Percentiles rank a stretch among this genome's conserved stretches.
phyloP scores from a whole-genome alignment of 2,329 filamentous ascomycete genomes.

The Beauveria scarabaeidicola region DNA sequence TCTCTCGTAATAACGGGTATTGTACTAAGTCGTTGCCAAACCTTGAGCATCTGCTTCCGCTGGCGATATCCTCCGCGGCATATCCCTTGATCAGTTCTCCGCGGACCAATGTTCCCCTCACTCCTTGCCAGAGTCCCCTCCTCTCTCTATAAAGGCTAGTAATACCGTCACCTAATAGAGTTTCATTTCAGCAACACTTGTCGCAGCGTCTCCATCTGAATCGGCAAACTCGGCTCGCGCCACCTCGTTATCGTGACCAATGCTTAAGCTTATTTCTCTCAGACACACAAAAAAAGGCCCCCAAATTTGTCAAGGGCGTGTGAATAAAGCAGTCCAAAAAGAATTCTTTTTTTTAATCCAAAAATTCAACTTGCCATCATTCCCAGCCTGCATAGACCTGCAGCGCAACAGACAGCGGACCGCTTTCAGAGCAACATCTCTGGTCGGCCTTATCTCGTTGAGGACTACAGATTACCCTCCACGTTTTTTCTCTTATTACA shows the following conservation, averaged over 20 bases:
- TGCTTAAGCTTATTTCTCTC: conserved; percentile 11
- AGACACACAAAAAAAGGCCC: background rate
- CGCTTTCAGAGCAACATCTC: conserved; percentile 3
- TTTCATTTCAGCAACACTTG: background rate
- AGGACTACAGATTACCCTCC: background rate
- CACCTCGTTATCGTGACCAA: background rate
- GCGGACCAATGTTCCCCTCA: no score
- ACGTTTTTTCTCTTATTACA: background rate
- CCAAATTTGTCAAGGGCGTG: background rate
- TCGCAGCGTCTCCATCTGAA: background rate
- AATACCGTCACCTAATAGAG: background rate
- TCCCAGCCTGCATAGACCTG: background rate
- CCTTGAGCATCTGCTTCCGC: no score
- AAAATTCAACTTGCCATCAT: background rate
- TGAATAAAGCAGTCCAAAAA: background rate
- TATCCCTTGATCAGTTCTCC: background rate
- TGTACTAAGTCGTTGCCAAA: no score
- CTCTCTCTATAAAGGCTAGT: background rate
- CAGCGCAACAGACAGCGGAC: background rate
- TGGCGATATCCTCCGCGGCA: background rate
- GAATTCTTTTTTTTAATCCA: background rate
- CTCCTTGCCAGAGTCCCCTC: background rate
- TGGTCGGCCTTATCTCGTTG: conserved; percentile 1
- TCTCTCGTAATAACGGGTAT: background rate
- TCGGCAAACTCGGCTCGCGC: conserved; percentile 5